phyloP scores from a whole-genome alignment of 164 flowering plant species.

The Hamamelis virginiana region DNA sequence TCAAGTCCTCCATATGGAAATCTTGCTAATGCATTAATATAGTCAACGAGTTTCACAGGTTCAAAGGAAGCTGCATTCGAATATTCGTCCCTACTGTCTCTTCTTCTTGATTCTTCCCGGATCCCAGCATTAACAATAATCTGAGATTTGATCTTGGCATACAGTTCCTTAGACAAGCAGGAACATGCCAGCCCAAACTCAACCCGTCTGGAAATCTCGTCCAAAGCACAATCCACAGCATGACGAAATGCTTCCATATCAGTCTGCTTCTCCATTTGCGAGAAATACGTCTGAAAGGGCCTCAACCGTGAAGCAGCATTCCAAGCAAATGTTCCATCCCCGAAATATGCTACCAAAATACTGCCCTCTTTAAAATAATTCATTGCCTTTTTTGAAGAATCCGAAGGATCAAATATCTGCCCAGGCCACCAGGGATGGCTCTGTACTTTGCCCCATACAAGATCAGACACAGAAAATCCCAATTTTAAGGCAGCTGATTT shows the following conservation, averaged over 20 bases:
- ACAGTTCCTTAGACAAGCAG: slow-evolving; percentile 48
- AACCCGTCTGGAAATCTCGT: slow-evolving; percentile 68
- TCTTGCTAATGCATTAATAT: slow-evolving; percentile 43
- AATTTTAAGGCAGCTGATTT: slow-evolving; percentile 8
- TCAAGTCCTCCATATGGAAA: slow-evolving; percentile 35
- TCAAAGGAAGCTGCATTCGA: slow-evolving; percentile 45
- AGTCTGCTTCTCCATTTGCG: slow-evolving; percentile 62
- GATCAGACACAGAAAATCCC: slow-evolving; percentile 44
- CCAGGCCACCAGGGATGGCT: slow-evolving; percentile 99
- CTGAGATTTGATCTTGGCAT: slow-evolving; percentile 42
- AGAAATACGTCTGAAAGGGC: slow-evolving; percentile 57
- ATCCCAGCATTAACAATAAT: slow-evolving; percentile 60
- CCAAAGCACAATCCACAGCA: slow-evolving; percentile 75
- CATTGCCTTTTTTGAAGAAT: slow-evolving; percentile 57
- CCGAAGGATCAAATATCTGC: slow-evolving; percentile 65
- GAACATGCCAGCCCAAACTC: slow-evolving; percentile 71
- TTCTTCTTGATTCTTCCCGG: slow-evolving; percentile 38
- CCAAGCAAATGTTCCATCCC: slow-evolving; percentile 89
- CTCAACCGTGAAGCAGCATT: slow-evolving; percentile 57
- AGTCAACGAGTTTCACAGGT: slow-evolving; percentile 51
- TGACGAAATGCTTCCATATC: slow-evolving; percentile 37
- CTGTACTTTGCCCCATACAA: slow-evolving; percentile 90
- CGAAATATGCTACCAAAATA: slow-evolving; percentile 69
- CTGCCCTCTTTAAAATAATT: slow-evolving; percentile 46
- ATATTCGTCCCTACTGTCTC: slow-evolving; percentile 45